Conservation (phyloP, 1,284 basidiomycete genomes). For the Golubevia sp. region DNA sequence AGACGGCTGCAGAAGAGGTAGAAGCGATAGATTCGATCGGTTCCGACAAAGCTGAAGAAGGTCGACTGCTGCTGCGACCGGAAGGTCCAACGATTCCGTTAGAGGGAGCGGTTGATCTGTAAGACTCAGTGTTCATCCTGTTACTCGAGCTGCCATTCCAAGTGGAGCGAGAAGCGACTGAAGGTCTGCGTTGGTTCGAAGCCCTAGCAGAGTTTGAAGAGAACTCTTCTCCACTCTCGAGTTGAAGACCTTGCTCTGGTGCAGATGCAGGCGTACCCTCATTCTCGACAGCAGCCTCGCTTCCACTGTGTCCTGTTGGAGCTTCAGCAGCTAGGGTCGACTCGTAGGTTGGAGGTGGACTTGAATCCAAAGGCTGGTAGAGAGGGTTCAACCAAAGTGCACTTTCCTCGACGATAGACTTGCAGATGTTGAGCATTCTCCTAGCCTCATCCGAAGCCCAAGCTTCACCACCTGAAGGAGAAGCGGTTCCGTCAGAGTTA, state of each 20-base stretch:
- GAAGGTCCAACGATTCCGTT: not conserved
- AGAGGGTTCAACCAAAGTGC: constrained; percentile 36
- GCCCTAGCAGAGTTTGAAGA: not conserved
- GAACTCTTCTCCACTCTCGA: not conserved
- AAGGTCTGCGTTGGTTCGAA: not conserved
- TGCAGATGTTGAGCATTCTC: constrained; percentile 29
- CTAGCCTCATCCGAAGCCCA: constrained; percentile 31
- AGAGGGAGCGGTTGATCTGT: not conserved
- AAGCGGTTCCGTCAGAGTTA: not conserved
- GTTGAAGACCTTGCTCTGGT: not conserved
- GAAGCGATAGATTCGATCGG: constrained; percentile 18
- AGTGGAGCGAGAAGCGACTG: not conserved
- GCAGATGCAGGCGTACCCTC: too few relatives aligned
- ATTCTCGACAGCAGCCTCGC: not conserved
- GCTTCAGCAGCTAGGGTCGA: constrained; percentile 3
- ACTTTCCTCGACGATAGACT: constrained; percentile 42
- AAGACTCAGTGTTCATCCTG: not conserved
- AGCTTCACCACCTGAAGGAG: not conserved
- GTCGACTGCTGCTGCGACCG: not conserved
- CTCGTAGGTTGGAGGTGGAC: constrained; percentile 41
- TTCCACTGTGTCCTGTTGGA: not conserved
- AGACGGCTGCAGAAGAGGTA: constrained; percentile 64
- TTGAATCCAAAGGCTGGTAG: constrained; percentile 8
- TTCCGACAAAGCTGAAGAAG: constrained; percentile 15
- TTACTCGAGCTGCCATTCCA: not conserved